Base-by-base conservation (phyloP, 371 early-diverging fungal genomes). In the Rhizopus sp. region DNA sequence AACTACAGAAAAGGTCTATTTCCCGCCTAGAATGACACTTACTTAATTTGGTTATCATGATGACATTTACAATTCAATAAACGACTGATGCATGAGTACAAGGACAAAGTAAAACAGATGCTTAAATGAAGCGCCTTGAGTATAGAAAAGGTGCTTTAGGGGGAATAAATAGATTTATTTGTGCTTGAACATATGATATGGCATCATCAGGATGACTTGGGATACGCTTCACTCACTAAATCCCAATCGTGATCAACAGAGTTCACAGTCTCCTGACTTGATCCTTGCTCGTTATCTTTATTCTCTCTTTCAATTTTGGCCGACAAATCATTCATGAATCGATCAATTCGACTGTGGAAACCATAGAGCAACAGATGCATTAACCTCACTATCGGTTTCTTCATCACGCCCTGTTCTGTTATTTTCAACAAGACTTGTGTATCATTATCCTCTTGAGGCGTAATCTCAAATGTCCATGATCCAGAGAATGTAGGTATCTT, bases 381-480 rank as follows among this genome's bases (percentile, higher is more conserved):
- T 6, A 78, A 52, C 13, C 78, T 57, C n/a, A 71, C 69, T 50
- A 78, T 49, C 7, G 78, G 78, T 40, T 69, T 64, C 47, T 69
- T 65, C 32, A 78, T 72, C 5, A 75, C 67, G 17, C 78, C 78
- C 48, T 75, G 78, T 39, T 78, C 71, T 7, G 78, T 75, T 16
- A 78, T 70, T 41, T 68, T 67, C 10, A 71, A 40, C 3, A 61
- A 34, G 1, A 70, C 66, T 30, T 58, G 46, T 17, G 57, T 54
- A 23, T 55, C 62, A 15, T 47, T 30, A 31, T 60, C 68, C 32
- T 62, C 66, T 23, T 53, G 60, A 31, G 47, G 47, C 15, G n/a
- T 50, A 5, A 69, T 59, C 33, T 65, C 66, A 59, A 69, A 65
- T 12, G 69, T 59, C 69, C 69, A 69, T 32, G 69, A 69, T 13